These are phyloP conservation scores for Kodamaea hsintzibuensis DNA, from an alignment of 805 yeast species.

Conservation along the genomic window DNA sequence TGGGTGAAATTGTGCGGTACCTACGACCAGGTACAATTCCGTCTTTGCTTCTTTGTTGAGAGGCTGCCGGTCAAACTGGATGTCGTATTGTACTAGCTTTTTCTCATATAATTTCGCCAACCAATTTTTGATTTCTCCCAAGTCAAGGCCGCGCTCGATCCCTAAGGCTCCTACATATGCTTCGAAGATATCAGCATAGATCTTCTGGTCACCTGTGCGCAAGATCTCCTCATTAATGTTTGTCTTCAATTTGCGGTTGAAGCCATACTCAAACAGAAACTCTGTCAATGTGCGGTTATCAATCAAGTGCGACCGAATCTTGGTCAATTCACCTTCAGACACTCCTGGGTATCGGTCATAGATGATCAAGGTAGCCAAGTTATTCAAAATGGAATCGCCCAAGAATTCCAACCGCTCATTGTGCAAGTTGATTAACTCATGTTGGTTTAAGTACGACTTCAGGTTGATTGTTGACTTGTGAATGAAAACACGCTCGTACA, in stretches of 20 bases:
- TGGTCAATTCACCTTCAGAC: constrained; percentile 79
- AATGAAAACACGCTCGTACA: constrained; percentile 71
- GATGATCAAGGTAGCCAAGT: constrained; percentile 66
- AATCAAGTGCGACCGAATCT: constrained; percentile 67
- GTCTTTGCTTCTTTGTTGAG: constrained; percentile 71
- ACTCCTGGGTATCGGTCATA: constrained; percentile 66
- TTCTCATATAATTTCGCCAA: constrained; percentile 52
- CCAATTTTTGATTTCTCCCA: constrained; percentile 57
- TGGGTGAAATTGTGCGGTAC: constrained; percentile 68
- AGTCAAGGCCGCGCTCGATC: constrained; percentile 53
- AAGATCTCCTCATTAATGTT: constrained; percentile 48
- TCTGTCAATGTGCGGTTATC: constrained; percentile 70
- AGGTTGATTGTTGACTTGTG: constrained; percentile 74
- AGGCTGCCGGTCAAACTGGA: constrained; percentile 35
- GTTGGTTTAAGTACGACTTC: constrained; percentile 53
- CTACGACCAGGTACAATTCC: constrained; percentile 74
- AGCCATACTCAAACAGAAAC: constrained; percentile 69
- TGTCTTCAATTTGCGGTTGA: constrained; percentile 56
- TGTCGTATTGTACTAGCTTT: constrained; percentile 32
- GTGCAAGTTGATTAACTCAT: constrained; percentile 61
- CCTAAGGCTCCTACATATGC: constrained; percentile 89
- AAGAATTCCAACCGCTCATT: constrained; percentile 88
- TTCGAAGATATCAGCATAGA: constrained; percentile 88
- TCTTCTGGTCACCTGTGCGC: constrained; percentile 60
- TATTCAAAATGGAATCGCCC: constrained; percentile 84